Evolutionary conservation across 306 rosid species (phyloP), one percentile per base, ranked within the genome.

Genomic region (Benincasa hispida): DNA sequence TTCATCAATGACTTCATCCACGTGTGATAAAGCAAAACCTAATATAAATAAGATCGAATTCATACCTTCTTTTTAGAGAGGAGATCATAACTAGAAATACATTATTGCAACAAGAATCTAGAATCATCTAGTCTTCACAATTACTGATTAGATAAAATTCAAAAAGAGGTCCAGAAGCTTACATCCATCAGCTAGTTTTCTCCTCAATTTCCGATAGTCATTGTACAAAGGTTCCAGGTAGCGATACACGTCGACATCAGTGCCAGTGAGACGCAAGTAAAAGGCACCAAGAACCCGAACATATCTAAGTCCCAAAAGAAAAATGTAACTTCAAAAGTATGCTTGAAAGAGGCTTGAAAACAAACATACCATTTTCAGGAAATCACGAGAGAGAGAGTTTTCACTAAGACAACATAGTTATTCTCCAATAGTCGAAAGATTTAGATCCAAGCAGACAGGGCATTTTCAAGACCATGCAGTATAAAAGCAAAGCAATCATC

Each of bases 1-100:
- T 76, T 95, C 99, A 82, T 95, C 98, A 74, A 95, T 95, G 72
- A 92, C 91, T 90, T 95, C 99, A 84, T 95, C 99, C 82, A 95
- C 97, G 55, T 90, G 99, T 1, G 98, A 90, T 89, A 95, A 87
- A 28, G 83, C 0, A 82, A 86, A 95, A 57, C 82, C 99, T 94
- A 85, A 79, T 72, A 81, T 79, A 81, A 61, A 30, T 25, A 81
- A 60, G 77, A 68, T 68, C 22, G 3, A n/a, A 19, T 21, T 13
- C 18, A 3, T 22, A 14, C 6, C 58, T 6, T 53, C n/a, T 1
- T 53, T 53, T 19, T 6, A 53, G 24, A 53, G 24, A 53, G 58
- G 24, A 53, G 24, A 53, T 53, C 24, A 53, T 54, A 54, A n/a
- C 34, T 24, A 55, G 10, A n/a, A 45, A 48, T 51, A n/a, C 50